Conservation (phyloP, 148 eudicot genomes). For the Rheum nobile region DNA sequence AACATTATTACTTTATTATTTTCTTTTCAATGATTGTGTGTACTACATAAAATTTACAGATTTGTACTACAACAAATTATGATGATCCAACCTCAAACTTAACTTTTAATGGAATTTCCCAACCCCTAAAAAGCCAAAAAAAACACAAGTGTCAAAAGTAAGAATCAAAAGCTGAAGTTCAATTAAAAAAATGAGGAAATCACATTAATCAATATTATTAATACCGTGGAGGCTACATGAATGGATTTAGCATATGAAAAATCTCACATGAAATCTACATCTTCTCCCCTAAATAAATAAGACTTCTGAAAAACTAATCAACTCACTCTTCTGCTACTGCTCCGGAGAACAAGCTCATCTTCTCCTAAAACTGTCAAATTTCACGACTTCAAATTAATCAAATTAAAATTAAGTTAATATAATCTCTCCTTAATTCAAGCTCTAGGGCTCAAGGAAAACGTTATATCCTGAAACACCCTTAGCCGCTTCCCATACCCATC, state of each 20-base stretch:
- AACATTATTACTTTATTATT: no score
- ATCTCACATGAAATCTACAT: background rate
- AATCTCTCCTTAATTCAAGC: background rate
- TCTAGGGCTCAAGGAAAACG: constrained; percentile 63
- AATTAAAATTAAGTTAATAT: background rate
- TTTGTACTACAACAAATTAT: no score
- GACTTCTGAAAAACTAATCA: background rate
- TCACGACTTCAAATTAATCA: background rate
- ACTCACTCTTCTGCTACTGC: background rate
- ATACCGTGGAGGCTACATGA: background rate
- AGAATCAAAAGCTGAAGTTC: no score
- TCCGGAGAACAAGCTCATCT: constrained; percentile 7
- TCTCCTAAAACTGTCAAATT: background rate
- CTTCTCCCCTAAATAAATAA: background rate
- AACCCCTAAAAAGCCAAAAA: no score
- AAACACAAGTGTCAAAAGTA: no score
- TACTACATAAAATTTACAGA: no score
- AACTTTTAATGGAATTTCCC: no score
- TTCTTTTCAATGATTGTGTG: no score
- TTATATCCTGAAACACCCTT: constrained; percentile 74
- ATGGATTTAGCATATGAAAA: background rate
- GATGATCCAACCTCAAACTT: no score
- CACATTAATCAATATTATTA: background rate
- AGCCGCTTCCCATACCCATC: constrained; percentile 46
- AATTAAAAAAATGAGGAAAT: background rate